Evolutionary conservation across 306 rosid genomes (phyloP), one percentile per base, ranked within the genome.

Genomic region (Citrullus amarus): DNA sequence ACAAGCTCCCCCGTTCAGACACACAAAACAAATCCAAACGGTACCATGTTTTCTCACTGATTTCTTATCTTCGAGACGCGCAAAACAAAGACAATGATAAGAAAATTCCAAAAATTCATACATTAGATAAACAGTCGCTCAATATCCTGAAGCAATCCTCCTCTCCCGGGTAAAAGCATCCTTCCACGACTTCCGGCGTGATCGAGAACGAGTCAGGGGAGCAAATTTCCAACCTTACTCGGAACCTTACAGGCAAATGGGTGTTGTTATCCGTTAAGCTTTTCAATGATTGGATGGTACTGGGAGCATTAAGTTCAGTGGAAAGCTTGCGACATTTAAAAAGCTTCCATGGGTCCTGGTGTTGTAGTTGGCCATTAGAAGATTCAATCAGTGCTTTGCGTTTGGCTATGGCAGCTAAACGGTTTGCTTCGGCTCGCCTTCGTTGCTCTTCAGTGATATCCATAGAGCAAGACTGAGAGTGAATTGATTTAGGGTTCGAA

Each of bases 291-390:
- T 79, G 79, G 77, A 63, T 16, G 2, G 41, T 44, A 60, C 38
- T 57, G 22, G 83, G 62, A 32, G 86, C 56, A 56, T 11, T 34
- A 41, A 17, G 76, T 18, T 87, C 74, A 46, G 69, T 63, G 17
- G 89, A 77, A 69, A 90, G 38, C 86, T 93, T 92, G 2, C 87
- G 87, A 85, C 94, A 94, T 76, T 92, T 93, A 88, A 88, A 87
- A 75, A 93, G 93, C 30, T 86, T 82, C 88, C 93, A 90, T 0
- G 86, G 88, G 8, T 80, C 77, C 55, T 76, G 82, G 12, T n/a
- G 68, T 6, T 3, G 85, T 12, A 18, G 79, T 22, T 80, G 86
- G 1, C 8, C 74, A 20, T 36, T 79, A 20, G 59, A 71, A 67
- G 91, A 82, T 81, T 92, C 89, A 32, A 80, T 28, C 68, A 89